Evolutionary conservation across 768 basidiomycete species (phyloP).

Genomic region (Boletus patriciae): DNA sequence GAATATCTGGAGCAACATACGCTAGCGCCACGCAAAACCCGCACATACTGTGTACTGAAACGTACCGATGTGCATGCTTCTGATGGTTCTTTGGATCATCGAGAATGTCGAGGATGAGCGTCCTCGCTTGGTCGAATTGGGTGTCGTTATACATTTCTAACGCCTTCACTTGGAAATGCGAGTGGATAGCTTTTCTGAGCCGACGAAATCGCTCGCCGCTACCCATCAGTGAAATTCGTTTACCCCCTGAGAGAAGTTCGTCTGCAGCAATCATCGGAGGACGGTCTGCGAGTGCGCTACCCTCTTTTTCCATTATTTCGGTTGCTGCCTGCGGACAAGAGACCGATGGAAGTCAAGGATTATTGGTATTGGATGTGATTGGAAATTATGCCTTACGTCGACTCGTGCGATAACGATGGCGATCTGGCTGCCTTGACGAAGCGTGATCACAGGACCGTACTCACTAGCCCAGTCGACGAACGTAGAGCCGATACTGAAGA

Average conservation of each 20-base stretch:
- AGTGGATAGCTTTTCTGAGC: conserved; percentile 53
- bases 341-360: not conserved
- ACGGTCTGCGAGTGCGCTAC: conserved; percentile 49
- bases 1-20: conserved; percentile 23
- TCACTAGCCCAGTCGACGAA: conserved; percentile 54
- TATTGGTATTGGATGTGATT: not conserved
- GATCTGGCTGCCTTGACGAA: conserved; percentile 45
- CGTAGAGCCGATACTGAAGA: conserved; percentile 18
- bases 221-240: conserved; percentile 49
- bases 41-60: conserved; percentile 22
- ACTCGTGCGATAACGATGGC: conserved; percentile 20
- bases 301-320: conserved; percentile 64
- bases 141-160: conserved; percentile 45
- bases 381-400: conserved; percentile 9
- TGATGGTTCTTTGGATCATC: conserved; percentile 34
- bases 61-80: conserved; percentile 48
- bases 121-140: conserved; percentile 37
- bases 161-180: conserved; percentile 51
- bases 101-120: conserved; percentile 31
- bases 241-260: conserved; percentile 54
- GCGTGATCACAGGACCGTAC: conserved; percentile 59
- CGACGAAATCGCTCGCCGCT: conserved; percentile 56
- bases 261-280: conserved; percentile 53
- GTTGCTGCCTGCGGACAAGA: conserved; percentile 43
- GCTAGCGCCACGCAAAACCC: not conserved